Base-by-base conservation (phyloP, 1,139 yeast species). In the Nakaseomyces uthaithaninus region DNA sequence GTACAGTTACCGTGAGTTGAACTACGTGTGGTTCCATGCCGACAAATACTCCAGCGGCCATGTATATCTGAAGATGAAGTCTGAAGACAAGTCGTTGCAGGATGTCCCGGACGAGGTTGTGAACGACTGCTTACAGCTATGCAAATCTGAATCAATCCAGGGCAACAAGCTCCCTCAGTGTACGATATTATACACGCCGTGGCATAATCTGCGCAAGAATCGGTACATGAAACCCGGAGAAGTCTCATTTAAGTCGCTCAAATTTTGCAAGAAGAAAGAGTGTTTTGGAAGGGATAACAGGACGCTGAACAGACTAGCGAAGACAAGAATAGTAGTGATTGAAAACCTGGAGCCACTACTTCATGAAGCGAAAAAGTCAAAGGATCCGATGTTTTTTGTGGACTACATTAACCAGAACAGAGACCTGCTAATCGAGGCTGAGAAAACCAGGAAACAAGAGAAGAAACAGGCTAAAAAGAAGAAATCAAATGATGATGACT, bases 171-270 rank as follows among this genome's bases (percentile, higher is more conserved):
- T 74, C 50, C 77, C 78, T 54, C 80, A 80, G 52, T 68, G 83
- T 43, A 76, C 82, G 1, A 72, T 85, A 12, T 74, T 85, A 39
- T 78, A 78, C 52, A 84, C 94, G 0, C 87, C 93, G 0, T 85
- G 86, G 70, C 71, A 72, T 34, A 85, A 85, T 55, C 65, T 85
- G 42, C 71, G 73, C 38, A 80, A 83, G 47, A 78, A 77, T 42
- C 82, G 81, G 4, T 73, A 75, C 30, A 84, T 83, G 94, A 87
- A 76, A 38, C 74, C 74, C n/a, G 95, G 94, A 3, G 86, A 87
- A 36, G 94, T 84, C 3, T 75, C 85, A 1, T 85, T 83, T 60
- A 70, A 71, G 51, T 77, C 79, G 42, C 69, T 69, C 3, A 69
- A 70, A 45, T 62, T 63, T 40, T 80, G 81, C 24, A 74, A 68